These are phyloP conservation scores for Pleurozium schreberi DNA, from an alignment of 225 moss, liverwort and hornwort species.

Conservation along the genomic window DNA sequence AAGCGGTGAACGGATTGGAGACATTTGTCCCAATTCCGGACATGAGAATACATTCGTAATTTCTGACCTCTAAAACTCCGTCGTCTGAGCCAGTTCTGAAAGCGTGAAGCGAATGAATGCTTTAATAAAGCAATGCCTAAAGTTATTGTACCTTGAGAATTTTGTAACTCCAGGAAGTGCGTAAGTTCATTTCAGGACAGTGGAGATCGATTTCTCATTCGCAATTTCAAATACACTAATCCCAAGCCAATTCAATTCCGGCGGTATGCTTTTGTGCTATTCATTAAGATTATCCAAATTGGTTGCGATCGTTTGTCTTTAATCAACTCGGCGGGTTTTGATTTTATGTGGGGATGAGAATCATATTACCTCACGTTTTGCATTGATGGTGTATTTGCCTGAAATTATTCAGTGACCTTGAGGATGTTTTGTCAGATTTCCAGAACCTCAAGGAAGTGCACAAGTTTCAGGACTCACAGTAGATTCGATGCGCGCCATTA, in stretches of 20 bases:
- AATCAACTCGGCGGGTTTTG: not conserved
- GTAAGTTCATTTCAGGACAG: not conserved
- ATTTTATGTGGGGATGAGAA: not conserved
- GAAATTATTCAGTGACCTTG: not conserved
- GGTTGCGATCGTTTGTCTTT: not conserved
- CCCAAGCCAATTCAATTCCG: not conserved
- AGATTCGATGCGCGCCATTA: not conserved
- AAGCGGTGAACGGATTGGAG: not conserved
- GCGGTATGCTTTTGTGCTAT: not conserved
- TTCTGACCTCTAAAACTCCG: not conserved
- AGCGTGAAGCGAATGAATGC: not conserved
- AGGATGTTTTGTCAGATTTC: not conserved
- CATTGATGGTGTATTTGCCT: not conserved
- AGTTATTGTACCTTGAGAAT: not conserved
- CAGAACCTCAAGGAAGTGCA: not conserved
- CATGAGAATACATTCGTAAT: not conserved
- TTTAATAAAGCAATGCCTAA: not conserved
- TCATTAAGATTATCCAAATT: not conserved
- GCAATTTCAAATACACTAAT: not conserved
- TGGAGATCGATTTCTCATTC: not conserved
- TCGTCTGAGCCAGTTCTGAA: not conserved
- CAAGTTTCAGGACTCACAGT: not conserved
- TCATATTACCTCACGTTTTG: not conserved
- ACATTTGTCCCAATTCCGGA: not conserved
- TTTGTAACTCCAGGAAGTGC: not conserved